Conservation (phyloP, 495 filamentous ascomycete species). For the Xylaria nigripes region DNA sequence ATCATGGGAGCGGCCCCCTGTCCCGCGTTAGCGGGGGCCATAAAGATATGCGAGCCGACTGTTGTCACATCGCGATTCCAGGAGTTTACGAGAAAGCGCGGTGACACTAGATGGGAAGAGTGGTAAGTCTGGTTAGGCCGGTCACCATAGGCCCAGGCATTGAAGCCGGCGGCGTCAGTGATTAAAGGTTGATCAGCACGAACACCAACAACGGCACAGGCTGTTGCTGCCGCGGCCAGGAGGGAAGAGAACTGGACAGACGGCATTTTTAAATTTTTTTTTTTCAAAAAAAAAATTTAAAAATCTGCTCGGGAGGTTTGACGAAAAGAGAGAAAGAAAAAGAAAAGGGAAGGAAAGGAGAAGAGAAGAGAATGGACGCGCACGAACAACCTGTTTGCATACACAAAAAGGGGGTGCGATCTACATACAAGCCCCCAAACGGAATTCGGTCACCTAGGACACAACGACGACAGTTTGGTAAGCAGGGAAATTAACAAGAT, state of each 20-base stretch:
- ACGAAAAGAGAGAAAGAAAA: no score
- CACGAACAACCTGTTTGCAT: no score
- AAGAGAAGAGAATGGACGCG: background rate
- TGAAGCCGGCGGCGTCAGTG: constrained; percentile 20
- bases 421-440: background rate
- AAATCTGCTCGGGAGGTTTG: no score
- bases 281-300: no score
- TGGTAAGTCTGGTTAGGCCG: constrained; percentile 36
- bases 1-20: constrained; percentile 10
- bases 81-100: constrained; percentile 31
- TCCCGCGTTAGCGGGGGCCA: constrained; percentile 7
- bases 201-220: background rate
- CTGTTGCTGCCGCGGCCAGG: background rate
- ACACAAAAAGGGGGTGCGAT: background rate
- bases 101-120: constrained; percentile 30
- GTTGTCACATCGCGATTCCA: constrained; percentile 28
- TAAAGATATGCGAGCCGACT: constrained; percentile 33
- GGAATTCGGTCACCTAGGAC: background rate
- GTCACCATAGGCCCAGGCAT: constrained; percentile 26
- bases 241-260: background rate
- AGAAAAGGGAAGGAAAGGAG: background rate
- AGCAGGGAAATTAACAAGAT: no score
- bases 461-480: background rate
- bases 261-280: no score
- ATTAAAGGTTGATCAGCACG: constrained; percentile 5